phyloP scores from a whole-genome alignment of 352 stramenopile genomes.

The Phytophthora idaei region DNA sequence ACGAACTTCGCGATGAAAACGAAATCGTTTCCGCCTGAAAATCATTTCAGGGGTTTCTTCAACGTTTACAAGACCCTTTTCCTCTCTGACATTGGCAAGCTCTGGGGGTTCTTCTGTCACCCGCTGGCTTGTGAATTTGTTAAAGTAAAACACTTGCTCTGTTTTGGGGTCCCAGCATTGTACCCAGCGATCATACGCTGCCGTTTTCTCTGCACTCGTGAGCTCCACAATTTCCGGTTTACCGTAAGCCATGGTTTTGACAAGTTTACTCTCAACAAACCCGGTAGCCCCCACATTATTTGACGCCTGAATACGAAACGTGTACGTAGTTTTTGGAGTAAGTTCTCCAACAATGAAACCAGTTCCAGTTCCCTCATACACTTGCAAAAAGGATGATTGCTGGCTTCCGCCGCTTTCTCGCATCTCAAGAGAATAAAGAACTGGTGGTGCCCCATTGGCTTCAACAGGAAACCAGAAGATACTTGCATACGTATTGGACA shows the following conservation, averaged over 20 bases:
- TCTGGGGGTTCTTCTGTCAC: conserved; percentile 67
- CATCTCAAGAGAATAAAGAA: conserved; percentile 69
- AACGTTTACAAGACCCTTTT: conserved; percentile 43
- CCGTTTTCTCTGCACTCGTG: conserved; percentile 40
- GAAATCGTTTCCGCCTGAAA: conserved; percentile 87
- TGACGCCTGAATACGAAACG: conserved; percentile 72
- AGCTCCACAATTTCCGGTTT: conserved; percentile 77
- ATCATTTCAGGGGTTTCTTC: conserved; percentile 81
- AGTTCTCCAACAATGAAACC: conserved; percentile 65
- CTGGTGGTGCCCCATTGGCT: conserved; percentile 60
- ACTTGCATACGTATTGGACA: conserved; percentile 75
- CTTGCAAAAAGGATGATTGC: conserved; percentile 40
- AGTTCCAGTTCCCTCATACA: conserved; percentile 73
- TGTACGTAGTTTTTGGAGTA: conserved; percentile 53
- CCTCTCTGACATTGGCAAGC: conserved; percentile 44
- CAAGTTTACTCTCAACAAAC: conserved; percentile 66
- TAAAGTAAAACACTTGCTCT: conserved; percentile 91
- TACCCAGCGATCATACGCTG: conserved; percentile 70
- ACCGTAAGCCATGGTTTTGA: conserved; percentile 63
- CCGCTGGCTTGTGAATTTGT: conserved; percentile 81
- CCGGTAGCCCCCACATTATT: conserved; percentile 65
- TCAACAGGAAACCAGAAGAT: conserved; percentile 72
- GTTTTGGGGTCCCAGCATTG: conserved; percentile 89
- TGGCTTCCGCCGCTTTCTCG: conserved; percentile 37
- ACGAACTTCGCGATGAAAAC: conserved; percentile 79